Conservation (phyloP, 805 yeast species). For the Wickerhamomyces sydowiorum region DNA sequence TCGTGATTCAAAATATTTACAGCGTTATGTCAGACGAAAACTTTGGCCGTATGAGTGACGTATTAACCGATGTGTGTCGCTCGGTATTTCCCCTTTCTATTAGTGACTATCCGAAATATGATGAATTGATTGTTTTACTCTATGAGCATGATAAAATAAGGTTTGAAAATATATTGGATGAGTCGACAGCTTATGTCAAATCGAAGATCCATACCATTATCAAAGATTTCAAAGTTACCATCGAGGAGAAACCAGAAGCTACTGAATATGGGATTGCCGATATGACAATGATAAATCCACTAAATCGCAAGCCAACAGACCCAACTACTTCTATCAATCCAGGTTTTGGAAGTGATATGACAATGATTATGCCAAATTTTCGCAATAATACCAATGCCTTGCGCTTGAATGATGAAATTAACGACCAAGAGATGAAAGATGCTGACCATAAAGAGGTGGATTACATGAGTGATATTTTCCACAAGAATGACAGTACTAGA, state of each 20-base stretch:
- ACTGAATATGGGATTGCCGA: constrained; percentile 17
- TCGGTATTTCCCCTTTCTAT: constrained; percentile 19
- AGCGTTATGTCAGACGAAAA: constrained; percentile 11
- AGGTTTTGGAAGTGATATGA: constrained; percentile 27
- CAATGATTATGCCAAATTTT: constrained; percentile 31
- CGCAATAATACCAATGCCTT: constrained; percentile 1
- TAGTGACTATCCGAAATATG: constrained; percentile 21
- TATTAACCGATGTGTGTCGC: constrained; percentile 6
- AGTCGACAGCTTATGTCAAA: constrained; percentile 12
- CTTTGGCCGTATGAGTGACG: constrained; percentile 3
- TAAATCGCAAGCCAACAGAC: constrained; percentile 8
- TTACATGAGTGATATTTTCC: constrained; percentile 18
- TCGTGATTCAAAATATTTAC: constrained; percentile 14
- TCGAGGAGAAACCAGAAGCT: constrained; percentile 9
- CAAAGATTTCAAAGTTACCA: constrained; percentile 19
- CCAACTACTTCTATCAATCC: constrained; percentile 9
- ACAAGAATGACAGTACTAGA: constrained; percentile 1
- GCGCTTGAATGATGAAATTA: neutral
- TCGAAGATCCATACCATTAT: constrained; percentile 19
- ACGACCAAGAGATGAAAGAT: neutral
- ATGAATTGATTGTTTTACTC: constrained; percentile 15
- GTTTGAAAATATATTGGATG: constrained; percentile 4
- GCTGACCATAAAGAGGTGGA: constrained; percentile 5
- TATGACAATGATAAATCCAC: constrained; percentile 25
- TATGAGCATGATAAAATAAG: constrained; percentile 5